Evolutionary conservation across 495 filamentous ascomycete species (phyloP), one percentile per base, ranked within the genome.

Genomic region (Friedmanniomyces simplex): DNA sequence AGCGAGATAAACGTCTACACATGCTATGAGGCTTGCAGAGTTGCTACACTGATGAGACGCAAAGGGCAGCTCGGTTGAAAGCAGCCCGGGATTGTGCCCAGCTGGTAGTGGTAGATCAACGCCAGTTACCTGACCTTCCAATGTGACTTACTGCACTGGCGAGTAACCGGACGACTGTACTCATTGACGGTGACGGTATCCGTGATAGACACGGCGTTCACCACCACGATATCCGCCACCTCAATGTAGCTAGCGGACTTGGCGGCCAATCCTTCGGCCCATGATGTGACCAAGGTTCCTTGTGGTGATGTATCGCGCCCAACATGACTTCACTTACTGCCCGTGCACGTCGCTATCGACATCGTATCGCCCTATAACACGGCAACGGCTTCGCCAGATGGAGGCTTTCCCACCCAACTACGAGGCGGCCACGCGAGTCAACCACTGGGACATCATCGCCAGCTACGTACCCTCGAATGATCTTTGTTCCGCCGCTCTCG

Each of bases 371-470:
- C 18, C 5, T 16, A n/a, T 13, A 6, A 16, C 39, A 16, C 18
- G 14, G 18, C 13, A 13, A 16, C 13, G 4, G 14, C 18, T 43
- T 20, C 18, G 14, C 39, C 4, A 16, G 4, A 71, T 69, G 68
- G 80, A 84, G 54, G 70, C 76, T 50, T 70, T 78, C 16, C 80
- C 79, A 32, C 82, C 82, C 10, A 79, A 79, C 6, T 86, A 86
- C 64, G 71, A 80, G 61, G 73, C 72, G 25, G 81, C 81, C 50
- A 79, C 75, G 4, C 72, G 74, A 43, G 73, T 79, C 64, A 79
- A 84, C 68, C 74, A 76, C 25, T 85, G 80, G 81, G 64, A 68
- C n/a, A 73, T 84, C 28, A 75, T 85, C 58, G 81, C 81, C n/a
- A 71, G 71, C 37, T 83, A 83, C 58, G 76, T 85, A 16, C 74